These are phyloP conservation scores for Chytriomyces sp. DNA, from an alignment of 192 early-diverging fungal genomes.

Conservation along the genomic window DNA sequence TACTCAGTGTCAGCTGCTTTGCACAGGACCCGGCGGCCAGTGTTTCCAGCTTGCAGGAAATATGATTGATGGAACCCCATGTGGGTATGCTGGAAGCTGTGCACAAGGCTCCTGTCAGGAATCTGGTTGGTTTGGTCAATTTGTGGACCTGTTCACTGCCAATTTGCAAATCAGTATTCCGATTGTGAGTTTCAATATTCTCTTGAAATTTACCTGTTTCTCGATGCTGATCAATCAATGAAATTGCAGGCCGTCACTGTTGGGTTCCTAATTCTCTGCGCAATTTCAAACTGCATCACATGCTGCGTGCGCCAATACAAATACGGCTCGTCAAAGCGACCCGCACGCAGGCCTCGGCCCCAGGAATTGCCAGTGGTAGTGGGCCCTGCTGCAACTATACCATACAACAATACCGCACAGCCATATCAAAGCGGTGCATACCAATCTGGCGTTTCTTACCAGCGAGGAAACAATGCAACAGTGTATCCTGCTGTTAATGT, in stretches of 20 bases:
- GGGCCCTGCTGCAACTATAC: background rate
- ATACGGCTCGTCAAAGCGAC: slow-evolving; percentile 5
- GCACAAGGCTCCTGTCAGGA: slow-evolving; percentile 23
- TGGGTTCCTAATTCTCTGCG: slow-evolving; percentile 39
- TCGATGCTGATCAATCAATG: background rate
- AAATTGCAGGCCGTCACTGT: slow-evolving; percentile 36
- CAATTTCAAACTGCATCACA: slow-evolving; percentile 33
- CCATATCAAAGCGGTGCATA: background rate
- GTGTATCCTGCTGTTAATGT: too few species aligned
- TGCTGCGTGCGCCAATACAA: slow-evolving; percentile 28
- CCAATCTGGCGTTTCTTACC: background rate
- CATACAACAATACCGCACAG: background rate
- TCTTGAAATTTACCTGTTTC: background rate
- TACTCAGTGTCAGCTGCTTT: slow-evolving; percentile 44
- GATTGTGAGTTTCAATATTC: slow-evolving; percentile 27
- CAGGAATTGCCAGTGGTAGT: slow-evolving; percentile 26
- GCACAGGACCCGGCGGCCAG: slow-evolving; percentile 27
- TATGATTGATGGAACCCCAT: slow-evolving; percentile 55
- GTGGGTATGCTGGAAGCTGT: slow-evolving; percentile 51
- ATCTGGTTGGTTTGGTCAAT: slow-evolving; percentile 30
- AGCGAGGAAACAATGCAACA: background rate
- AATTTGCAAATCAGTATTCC: slow-evolving; percentile 46
- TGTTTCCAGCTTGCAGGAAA: slow-evolving; percentile 46
- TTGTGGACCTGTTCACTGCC: slow-evolving; percentile 41
- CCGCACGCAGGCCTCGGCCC: background rate